These are phyloP conservation scores for Geranium brycei DNA, from an alignment of 345 rosid genomes.

Conservation along the genomic window DNA sequence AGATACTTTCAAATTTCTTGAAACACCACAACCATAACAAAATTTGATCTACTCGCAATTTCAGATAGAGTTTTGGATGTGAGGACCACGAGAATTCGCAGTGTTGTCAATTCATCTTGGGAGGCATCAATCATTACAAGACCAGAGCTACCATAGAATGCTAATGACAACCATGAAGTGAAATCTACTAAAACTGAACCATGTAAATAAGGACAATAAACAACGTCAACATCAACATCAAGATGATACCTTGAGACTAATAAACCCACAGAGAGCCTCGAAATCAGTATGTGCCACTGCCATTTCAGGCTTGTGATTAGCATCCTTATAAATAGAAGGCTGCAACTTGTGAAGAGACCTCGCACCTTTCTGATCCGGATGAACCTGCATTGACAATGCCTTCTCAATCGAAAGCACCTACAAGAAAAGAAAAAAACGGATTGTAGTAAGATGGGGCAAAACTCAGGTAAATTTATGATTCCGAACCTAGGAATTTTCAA, in stretches of 20 bases:
- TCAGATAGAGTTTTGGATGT: background rate
- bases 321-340: slow-evolving; percentile 74
- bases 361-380: slow-evolving; percentile 83
- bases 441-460: background rate
- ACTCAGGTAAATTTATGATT: background rate
- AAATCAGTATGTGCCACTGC: slow-evolving; percentile 89
- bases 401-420: slow-evolving; percentile 90
- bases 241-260: slow-evolving; percentile 48
- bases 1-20: no score
- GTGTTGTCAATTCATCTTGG: no score
- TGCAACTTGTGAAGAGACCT: slow-evolving; percentile 54
- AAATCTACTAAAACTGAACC: background rate
- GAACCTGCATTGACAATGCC: slow-evolving; percentile 90
- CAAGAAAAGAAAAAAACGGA: background rate
- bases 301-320: slow-evolving; percentile 96
- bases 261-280: slow-evolving; percentile 87
- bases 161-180: background rate
- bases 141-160: background rate
- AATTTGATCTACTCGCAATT: background rate
- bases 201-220: background rate
- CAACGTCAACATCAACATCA: background rate
- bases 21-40: background rate
- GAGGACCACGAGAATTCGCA: background rate
- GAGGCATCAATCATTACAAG: background rate
- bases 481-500: background rate